phyloP scores from a whole-genome alignment of 495 filamentous ascomycete genomes.

The Neurospora sp. region DNA sequence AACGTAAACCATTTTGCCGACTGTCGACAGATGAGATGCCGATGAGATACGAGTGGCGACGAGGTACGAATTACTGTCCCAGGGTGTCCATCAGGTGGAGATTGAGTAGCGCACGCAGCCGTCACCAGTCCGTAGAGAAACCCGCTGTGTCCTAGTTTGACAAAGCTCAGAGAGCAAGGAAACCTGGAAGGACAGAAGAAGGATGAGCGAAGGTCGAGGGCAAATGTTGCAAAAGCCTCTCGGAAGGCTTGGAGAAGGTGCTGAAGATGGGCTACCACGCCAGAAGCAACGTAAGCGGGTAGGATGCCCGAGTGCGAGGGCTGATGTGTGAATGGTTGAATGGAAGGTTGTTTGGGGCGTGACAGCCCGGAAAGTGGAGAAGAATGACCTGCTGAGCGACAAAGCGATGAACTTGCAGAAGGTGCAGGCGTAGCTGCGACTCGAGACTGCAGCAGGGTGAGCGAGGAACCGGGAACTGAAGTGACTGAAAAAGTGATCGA shows the following conservation, averaged over 20 bases:
- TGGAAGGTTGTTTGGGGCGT: neutral
- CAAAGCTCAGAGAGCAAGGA: neutral
- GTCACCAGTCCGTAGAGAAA: neutral
- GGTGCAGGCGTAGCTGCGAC: neutral
- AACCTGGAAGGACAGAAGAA: neutral
- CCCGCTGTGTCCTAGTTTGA: neutral
- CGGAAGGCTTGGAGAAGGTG: neutral
- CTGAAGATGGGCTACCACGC: neutral
- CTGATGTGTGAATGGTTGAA: neutral
- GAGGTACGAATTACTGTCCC: slow-evolving; percentile 9
- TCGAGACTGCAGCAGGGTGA: neutral
- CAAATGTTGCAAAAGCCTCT: neutral
- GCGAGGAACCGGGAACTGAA: neutral
- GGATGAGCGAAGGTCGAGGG: neutral
- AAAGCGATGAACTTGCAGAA: neutral
- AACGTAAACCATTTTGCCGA: slow-evolving; percentile 19
- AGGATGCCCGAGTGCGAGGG: neutral
- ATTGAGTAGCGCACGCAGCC: neutral
- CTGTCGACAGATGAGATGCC: neutral
- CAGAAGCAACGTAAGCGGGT: neutral
- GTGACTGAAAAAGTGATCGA: neutral
- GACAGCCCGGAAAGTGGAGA: neutral
- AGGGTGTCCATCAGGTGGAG: slow-evolving; percentile 19
- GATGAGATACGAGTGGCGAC: slow-evolving; percentile 11
- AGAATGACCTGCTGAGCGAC: neutral